Base-by-base conservation (phyloP, 352 stramenopile genomes). In the Pythium sp. region DNA sequence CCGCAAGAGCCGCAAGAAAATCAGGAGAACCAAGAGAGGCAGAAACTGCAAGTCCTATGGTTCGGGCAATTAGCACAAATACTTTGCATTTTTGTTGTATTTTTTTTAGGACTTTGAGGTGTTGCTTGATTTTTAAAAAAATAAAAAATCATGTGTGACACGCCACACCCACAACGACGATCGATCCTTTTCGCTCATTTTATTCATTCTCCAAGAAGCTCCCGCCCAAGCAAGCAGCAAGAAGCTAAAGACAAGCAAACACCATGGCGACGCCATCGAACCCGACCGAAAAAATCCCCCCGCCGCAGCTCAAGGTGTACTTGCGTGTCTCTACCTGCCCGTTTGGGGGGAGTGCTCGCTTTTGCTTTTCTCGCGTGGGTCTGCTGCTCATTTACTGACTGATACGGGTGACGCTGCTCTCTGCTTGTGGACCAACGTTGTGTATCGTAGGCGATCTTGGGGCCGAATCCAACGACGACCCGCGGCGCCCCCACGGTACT, bases 401-500 rank as follows among this genome's bases (percentile, higher is more conserved):
- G 43, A 51, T 2, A 22, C 22, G 43, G 43, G 18, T 22, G 43
- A 22, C 6, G 43, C 4, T 51, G 43, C n/a, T 15, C 43, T 51
- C 20, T 51, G 43, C 18, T 11, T 22, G 18, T 30, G 28, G 3
- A 30, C 12, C 5, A 4, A 14, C 14, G 15, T 9, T 51, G 22
- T 7, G 18, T 51, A 7, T 47, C 38, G 38, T 57, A 92, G 86
- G 72, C 81, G 14, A 87, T 79, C 4, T 64, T 92, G 6, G 82
- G 75, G 14, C 89, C 89, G 0, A 92, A 86, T 65, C 89, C 89
- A 32, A 76, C 82, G 49, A 93, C 87, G 38, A 90, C 79, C 38
- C 85, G 89, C 41, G 89, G 89, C 43, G 81, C 83, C 32, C 82
- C 84, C 38, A 89, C 70, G 43, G 80, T 94, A 22, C 66, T 96